A percentile compares a stretch with the other conserved stretches of the same genome.
Evolutionary conservation across 441 rosid species (phyloP).

Genomic region (Erysimum cheiri): DNA sequence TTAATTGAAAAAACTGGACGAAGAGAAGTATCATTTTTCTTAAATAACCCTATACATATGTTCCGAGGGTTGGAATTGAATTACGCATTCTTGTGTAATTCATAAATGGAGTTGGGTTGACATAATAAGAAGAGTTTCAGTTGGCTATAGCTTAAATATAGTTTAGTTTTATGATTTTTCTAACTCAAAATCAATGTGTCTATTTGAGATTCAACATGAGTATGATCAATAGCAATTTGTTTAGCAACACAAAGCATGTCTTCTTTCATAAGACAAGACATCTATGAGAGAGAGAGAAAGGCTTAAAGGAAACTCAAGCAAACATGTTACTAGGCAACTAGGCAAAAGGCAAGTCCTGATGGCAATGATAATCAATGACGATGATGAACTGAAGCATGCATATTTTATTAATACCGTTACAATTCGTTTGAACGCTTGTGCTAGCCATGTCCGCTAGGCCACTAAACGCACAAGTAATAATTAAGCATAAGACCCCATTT

Average conservation of each 20-base stretch:
- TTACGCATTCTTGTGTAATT: background rate
- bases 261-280: background rate
- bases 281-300: background rate
- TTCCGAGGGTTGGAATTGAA: background rate
- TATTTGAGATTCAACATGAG: too few relatives aligned
- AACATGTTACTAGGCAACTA: background rate
- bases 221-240: too few relatives aligned
- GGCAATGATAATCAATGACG: background rate
- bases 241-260: background rate
- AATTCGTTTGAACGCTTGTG: too few relatives aligned
- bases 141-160: too few relatives aligned
- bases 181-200: background rate
- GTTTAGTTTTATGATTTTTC: background rate
- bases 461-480: too few relatives aligned
- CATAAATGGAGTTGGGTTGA: background rate
- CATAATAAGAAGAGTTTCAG: too few relatives aligned
- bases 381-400: background rate
- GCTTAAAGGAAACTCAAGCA: conserved; percentile 4
- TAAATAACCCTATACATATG: background rate
- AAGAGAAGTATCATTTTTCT: background rate
- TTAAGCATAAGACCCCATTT: too few relatives aligned
- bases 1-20: background rate
- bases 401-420: background rate
- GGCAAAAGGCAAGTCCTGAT: background rate
- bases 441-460: too few relatives aligned